Percentiles rank a stretch among this genome's conserved stretches.
Conservation (phyloP, 2,329 filamentous ascomycete species). For the Aquanectria penicillioides region DNA sequence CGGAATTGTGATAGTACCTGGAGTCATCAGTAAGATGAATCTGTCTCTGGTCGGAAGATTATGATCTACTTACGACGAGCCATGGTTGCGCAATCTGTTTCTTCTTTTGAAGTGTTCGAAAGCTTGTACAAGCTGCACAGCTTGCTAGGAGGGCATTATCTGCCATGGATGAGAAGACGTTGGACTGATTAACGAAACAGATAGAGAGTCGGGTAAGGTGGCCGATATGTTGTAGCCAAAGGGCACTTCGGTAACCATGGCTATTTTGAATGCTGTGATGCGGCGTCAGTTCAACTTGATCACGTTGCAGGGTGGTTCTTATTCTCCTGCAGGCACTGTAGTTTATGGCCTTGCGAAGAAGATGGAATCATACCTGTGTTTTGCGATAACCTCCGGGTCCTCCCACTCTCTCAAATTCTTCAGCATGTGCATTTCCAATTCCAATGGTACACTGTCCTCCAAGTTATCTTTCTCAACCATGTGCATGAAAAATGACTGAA, state of each 20-base stretch:
- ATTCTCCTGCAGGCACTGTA: too few relatives aligned
- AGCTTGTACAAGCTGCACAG: neutral
- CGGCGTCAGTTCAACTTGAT: neutral
- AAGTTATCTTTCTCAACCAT: constrained; percentile 5
- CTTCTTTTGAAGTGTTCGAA: constrained; percentile 1
- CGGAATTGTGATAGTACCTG: constrained; percentile 7
- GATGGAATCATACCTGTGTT: neutral
- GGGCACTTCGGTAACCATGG: neutral
- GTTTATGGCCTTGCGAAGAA: neutral
- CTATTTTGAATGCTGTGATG: neutral
- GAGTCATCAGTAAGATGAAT: neutral
- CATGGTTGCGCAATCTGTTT: constrained; percentile 5
- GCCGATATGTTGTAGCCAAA: constrained; percentile 5
- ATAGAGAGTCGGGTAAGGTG: constrained; percentile 10
- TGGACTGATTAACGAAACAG: neutral
- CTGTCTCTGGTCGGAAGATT: too few relatives aligned
- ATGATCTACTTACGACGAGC: constrained; percentile 5
- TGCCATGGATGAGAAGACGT: neutral
- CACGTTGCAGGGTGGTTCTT: too few relatives aligned
- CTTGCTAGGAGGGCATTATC: neutral
- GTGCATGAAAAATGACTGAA: constrained; percentile 13
- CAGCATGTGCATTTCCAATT: constrained; percentile 13
- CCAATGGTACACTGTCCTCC: neutral
- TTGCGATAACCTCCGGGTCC: neutral
- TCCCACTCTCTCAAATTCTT: constrained; percentile 5